Conservation (phyloP, 78 protist species). For the Chrysochromulina tobinii region DNA sequence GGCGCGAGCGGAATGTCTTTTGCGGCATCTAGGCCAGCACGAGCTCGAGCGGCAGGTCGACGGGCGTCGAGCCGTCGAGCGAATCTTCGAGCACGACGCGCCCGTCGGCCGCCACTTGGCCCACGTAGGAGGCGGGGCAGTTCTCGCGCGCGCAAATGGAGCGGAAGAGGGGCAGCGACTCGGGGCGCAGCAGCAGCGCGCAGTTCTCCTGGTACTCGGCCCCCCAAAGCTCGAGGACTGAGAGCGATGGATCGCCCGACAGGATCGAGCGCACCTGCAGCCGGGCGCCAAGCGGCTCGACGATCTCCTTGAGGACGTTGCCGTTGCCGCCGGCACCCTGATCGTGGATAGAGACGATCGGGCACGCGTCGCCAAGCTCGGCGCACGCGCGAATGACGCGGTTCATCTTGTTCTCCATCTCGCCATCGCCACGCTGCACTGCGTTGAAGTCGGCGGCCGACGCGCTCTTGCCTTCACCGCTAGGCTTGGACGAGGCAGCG, state of each 20-base stretch:
- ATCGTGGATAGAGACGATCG: constrained; percentile 87
- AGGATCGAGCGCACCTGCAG: constrained; percentile 52
- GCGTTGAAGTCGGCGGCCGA: constrained; percentile 87
- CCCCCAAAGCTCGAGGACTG: constrained; percentile 85
- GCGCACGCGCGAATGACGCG: constrained; percentile 79
- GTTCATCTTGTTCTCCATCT: constrained; percentile 86
- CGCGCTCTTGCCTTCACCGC: background rate
- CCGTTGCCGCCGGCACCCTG: constrained; percentile 83
- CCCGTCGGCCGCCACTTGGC: constrained; percentile 79
- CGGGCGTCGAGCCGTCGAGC: constrained; percentile 42
- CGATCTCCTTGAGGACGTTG: constrained; percentile 84
- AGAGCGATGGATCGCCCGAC: constrained; percentile 46
- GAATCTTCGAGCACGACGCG: constrained; percentile 38
- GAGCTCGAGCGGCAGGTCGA: constrained; percentile 32
- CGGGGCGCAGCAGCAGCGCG: constrained; percentile 59
- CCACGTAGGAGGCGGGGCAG: constrained; percentile 67
- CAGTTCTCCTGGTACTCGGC: constrained; percentile 88
- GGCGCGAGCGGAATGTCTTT: constrained; percentile 57
- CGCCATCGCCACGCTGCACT: constrained; percentile 93
- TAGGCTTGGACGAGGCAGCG: constrained; percentile 76
- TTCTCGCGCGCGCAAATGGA: constrained; percentile 68
- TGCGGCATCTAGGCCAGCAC: constrained; percentile 75
- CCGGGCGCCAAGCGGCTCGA: constrained; percentile 69
- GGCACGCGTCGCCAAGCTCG: constrained; percentile 74
- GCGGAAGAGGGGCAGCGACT: constrained; percentile 34